Evolutionary conservation across 768 basidiomycete species (phyloP).

Genomic region (Psilocybe tampanensis): DNA sequence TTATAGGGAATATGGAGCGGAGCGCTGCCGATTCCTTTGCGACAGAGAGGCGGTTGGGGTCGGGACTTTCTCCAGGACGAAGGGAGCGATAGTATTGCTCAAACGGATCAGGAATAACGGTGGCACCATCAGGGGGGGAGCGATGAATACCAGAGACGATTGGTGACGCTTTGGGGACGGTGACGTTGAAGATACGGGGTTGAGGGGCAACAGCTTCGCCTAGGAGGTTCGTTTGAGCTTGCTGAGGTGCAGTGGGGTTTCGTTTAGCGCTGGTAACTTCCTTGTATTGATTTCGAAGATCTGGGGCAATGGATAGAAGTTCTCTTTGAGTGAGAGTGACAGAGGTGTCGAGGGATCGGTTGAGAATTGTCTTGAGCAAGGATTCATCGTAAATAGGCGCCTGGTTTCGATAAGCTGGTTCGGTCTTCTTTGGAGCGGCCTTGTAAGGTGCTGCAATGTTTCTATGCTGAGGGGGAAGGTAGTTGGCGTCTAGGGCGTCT

Average conservation of each 20-base stretch:
- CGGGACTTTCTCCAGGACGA: constrained; percentile 7
- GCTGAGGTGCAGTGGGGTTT: not conserved
- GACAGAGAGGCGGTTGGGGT: constrained; percentile 14
- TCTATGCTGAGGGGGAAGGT: constrained; percentile 14
- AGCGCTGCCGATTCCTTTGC: constrained; percentile 24
- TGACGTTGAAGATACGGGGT: not conserved
- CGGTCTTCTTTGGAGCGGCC: constrained; percentile 6
- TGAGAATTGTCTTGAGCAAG: constrained; percentile 12
- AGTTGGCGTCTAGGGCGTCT: constrained; percentile 15
- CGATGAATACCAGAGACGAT: constrained; percentile 4
- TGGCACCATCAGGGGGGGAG: constrained; percentile 4
- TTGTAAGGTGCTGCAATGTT: constrained; percentile 14
- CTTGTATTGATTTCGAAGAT: constrained; percentile 15
- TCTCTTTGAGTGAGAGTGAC: constrained; percentile 22
- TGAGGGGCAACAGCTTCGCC: not conserved
- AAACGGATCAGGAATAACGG: constrained; percentile 1
- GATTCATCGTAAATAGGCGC: constrained; percentile 20
- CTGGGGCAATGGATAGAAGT: constrained; percentile 21
- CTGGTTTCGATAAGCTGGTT: constrained; percentile 18
- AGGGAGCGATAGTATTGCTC: constrained; percentile 14
- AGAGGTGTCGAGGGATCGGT: constrained; percentile 14
- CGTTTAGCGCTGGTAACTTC: constrained; percentile 20
- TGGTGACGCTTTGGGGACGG: not conserved
- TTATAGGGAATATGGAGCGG: constrained; percentile 16
- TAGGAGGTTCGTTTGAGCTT: not conserved